phyloP scores from a whole-genome alignment of 176 grass and related monocot genomes.

The Triticum dicoccoides region DNA sequence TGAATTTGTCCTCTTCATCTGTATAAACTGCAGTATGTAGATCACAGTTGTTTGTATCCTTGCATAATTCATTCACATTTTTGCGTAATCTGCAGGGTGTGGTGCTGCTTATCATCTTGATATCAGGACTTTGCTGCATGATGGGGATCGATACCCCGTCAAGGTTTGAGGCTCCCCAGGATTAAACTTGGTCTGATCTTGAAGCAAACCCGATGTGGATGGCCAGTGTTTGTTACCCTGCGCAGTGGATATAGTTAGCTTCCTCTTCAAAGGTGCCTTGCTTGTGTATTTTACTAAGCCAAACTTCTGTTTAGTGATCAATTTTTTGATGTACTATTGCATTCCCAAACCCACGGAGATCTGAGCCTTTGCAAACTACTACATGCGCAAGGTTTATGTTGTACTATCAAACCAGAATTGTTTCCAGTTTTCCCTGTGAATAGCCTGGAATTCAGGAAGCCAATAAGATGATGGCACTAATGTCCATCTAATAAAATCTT shows the following conservation, averaged over 20 bases:
- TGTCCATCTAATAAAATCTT: conserved; percentile 17
- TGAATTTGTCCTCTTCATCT: background rate
- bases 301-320: background rate
- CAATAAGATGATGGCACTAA: conserved; percentile 13
- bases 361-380: conserved; percentile 8
- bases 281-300: conserved; percentile 23
- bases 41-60: background rate
- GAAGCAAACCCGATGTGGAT: background rate
- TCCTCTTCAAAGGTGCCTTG: conserved; percentile 11
- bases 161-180: conserved; percentile 80
- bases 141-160: conserved; percentile 86
- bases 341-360: background rate
- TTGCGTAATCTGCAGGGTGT: conserved; percentile 59
- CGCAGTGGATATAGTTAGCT: conserved; percentile 39
- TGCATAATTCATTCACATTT: conserved; percentile 9
- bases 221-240: background rate
- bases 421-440: conserved; percentile 34
- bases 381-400: background rate
- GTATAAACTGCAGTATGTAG: background rate
- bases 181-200: conserved; percentile 45
- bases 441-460: conserved; percentile 25
- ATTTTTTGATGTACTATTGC: conserved; percentile 28
- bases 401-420: conserved; percentile 13
- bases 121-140: conserved; percentile 94
- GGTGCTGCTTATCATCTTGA: conserved; percentile 93